Base-by-base conservation (phyloP, 768 basidiomycete genomes). In the Filobasidium floriforme region DNA sequence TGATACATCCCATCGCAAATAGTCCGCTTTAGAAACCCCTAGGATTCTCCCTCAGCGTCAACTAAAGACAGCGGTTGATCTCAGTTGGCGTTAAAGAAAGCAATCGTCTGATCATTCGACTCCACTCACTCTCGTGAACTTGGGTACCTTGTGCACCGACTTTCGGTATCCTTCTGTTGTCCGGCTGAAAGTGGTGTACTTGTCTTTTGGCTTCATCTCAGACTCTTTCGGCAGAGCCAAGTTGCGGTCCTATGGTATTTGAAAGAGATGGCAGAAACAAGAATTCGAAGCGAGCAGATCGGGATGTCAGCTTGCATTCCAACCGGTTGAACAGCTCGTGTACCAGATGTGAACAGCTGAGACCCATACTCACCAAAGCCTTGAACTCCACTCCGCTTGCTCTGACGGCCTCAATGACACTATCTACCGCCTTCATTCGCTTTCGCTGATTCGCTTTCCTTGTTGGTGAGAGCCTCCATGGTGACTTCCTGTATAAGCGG, bases 91-190 rank as follows among this genome's bases (percentile, higher is more conserved):
- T 41, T 92, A 73, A n/a, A 44, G 7, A 22, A n/a, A n/a, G n/a
- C n/a, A 41, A 66, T 14, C 37, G 28, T 5, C 46, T 12, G 46
- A 22, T 15, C 12, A 44, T 49, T 49, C 29, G 37, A 15, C 43
- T 61, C 26, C 26, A 66, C 88, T 67, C 70, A 93, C 92, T 79
- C 90, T 84, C 60, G 93, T 96, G 86, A 88, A 97, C 75, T 96
- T 94, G n/a, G 93, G 93, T 29, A 94, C 89, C 74, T 93, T 93
- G 81, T 98, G 93, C 59, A 96, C 91, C 28, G 90, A 89, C 73
- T 97, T 97, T 52, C 94, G 82, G 79, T 94, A 99, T 7, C 89
- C 88, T 66, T 79, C 82, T 0, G 81, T 81, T 46, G 84, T 85
- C 4, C 84, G 82, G 44, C 84, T 85, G 80, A 92, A 98, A 22